Conservation (phyloP, 2,329 filamentous ascomycete genomes). For the Calonectria ilicicola region DNA sequence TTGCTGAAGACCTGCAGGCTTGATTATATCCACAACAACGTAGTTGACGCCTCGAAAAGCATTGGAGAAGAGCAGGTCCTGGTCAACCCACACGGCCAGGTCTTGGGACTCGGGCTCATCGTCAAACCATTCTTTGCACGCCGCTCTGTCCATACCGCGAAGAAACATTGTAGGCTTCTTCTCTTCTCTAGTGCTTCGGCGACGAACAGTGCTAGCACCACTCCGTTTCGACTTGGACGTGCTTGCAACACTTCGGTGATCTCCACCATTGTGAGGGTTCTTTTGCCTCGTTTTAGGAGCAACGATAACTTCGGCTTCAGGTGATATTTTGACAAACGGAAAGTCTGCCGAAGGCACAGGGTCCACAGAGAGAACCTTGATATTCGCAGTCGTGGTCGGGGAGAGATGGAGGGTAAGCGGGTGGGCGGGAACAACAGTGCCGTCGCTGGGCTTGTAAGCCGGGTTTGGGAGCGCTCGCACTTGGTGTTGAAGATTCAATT, state of each 20-base stretch:
- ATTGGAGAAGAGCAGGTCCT: constrained; percentile 78
- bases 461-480: constrained; percentile 95
- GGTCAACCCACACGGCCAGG: constrained; percentile 87
- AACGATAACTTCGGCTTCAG: constrained; percentile 96
- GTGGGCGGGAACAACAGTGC: constrained; percentile 71
- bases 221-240: constrained; percentile 83
- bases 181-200: constrained; percentile 70
- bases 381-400: constrained; percentile 94
- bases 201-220: constrained; percentile 79
- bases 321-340: constrained; percentile 91
- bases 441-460: constrained; percentile 65
- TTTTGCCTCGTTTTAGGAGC: constrained; percentile 90
- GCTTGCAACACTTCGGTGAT: constrained; percentile 83
- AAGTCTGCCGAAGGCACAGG: constrained; percentile 76
- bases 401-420: constrained; percentile 93
- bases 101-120: constrained; percentile 68
- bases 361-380: constrained; percentile 85
- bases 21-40: constrained; percentile 87
- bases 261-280: constrained; percentile 72
- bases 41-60: constrained; percentile 82
- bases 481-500: constrained; percentile 92
- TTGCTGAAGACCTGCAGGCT: constrained; percentile 81
- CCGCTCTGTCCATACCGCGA: constrained; percentile 78
- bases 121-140: constrained; percentile 83
- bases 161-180: constrained; percentile 79